These are phyloP conservation scores for Linnemannia elongata DNA, from an alignment of 192 early-diverging fungal species.

Conservation along the genomic window DNA sequence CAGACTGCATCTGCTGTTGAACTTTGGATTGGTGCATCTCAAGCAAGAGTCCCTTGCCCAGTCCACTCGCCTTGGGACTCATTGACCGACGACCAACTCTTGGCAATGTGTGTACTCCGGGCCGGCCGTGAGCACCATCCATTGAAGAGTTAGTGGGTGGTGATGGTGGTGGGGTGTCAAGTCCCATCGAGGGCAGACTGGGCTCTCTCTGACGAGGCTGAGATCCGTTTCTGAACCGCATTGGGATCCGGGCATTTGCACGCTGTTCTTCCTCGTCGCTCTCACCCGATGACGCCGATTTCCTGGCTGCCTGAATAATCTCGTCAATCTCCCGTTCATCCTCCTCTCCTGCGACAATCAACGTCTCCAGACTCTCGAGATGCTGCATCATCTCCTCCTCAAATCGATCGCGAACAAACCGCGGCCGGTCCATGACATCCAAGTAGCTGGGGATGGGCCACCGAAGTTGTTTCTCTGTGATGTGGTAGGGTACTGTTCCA, in stretches of 20 bases:
- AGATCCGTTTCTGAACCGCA: slow-evolving; percentile 31
- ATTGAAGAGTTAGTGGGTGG: slow-evolving; percentile 36
- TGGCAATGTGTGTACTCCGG: slow-evolving; percentile 28
- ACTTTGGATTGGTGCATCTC: slow-evolving; percentile 50
- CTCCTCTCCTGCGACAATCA: slow-evolving; percentile 38
- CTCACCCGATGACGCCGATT: slow-evolving; percentile 37
- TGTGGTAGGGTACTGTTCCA: slow-evolving; percentile 41
- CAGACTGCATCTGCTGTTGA: slow-evolving; percentile 42
- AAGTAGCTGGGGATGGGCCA: slow-evolving; percentile 53
- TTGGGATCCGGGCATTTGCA: slow-evolving; percentile 20
- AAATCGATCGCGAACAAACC: slow-evolving; percentile 52
- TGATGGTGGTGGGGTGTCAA: slow-evolving; percentile 47
- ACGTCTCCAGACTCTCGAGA: slow-evolving; percentile 39
- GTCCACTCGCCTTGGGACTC: slow-evolving; percentile 41
- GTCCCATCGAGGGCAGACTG: slow-evolving; percentile 9
- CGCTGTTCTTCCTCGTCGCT: slow-evolving; percentile 44
- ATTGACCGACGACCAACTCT: slow-evolving; percentile 36
- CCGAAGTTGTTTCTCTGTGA: slow-evolving; percentile 40
- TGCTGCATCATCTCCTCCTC: slow-evolving; percentile 58
- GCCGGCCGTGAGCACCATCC: background rate
- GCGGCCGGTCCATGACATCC: slow-evolving; percentile 46
- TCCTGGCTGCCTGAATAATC: slow-evolving; percentile 36
- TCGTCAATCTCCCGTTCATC: slow-evolving; percentile 47
- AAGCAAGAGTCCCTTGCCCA: slow-evolving; percentile 40
- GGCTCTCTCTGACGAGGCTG: slow-evolving; percentile 17